These are phyloP conservation scores for Mallotus repandus DNA, from an alignment of 441 rosid genomes.

Conservation along the genomic window DNA sequence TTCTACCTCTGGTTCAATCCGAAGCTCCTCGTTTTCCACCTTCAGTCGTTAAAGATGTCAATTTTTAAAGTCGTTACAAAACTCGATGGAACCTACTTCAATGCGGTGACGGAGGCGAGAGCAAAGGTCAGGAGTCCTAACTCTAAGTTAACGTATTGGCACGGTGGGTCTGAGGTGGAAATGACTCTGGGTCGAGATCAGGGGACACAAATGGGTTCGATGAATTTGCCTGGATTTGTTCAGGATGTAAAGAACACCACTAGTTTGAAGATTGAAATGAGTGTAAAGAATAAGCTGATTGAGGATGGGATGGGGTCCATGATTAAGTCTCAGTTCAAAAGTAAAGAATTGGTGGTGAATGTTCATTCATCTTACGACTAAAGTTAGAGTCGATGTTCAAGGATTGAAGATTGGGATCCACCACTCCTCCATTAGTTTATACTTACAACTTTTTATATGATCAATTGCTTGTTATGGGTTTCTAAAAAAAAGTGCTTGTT, in stretches of 20 bases:
- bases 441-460: no score
- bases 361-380: no score
- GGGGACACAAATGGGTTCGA: conserved; percentile 37
- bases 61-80: conserved; percentile 38
- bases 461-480: no score
- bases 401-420: no score
- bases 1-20: conserved; percentile 83
- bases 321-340: conserved; percentile 31
- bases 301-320: conserved; percentile 33
- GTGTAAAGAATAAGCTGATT: conserved; percentile 37
- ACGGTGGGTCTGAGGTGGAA: conserved; percentile 38
- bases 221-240: conserved; percentile 36
- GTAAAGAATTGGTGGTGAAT: no score
- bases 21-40: conserved; percentile 53
- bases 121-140: conserved; percentile 61
- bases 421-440: no score
- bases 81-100: conserved; percentile 45
- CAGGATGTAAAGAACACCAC: conserved; percentile 46
- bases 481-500: no score
- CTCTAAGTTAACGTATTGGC: conserved; percentile 39
- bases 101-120: conserved; percentile 37
- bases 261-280: conserved; percentile 45
- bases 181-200: conserved; percentile 31
- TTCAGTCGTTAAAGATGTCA: conserved; percentile 49
- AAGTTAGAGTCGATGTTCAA: no score